A percentile compares a stretch with the other conserved stretches of the same genome.
These are phyloP conservation scores for Saturnispora serradocipensis DNA, from an alignment of 805 yeast species.

Conservation along the genomic window DNA sequence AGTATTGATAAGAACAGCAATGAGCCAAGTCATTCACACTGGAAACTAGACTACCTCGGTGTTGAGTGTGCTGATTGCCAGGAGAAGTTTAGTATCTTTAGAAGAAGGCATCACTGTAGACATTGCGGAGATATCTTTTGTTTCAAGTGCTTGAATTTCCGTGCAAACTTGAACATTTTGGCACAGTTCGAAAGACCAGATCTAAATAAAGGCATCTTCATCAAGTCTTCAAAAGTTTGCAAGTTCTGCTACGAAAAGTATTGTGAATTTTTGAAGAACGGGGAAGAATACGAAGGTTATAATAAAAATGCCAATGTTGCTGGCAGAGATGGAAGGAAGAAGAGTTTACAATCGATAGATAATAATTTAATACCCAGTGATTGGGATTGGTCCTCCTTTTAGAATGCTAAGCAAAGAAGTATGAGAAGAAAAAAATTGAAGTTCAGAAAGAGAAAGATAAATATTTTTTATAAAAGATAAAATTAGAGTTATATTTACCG, in stretches of 20 bases:
- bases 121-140: conserved; percentile 44
- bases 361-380: conserved; percentile 3
- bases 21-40: conserved; percentile 45
- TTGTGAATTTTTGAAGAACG: conserved; percentile 20
- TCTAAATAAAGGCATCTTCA: not conserved
- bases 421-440: not conserved
- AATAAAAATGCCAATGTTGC: not conserved
- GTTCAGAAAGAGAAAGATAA: not conserved
- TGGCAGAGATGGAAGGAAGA: not conserved
- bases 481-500: not conserved
- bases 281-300: conserved; percentile 20
- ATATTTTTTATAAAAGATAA: not conserved
- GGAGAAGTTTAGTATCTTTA: conserved; percentile 21
- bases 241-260: conserved; percentile 19
- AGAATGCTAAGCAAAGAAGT: not conserved
- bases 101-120: conserved; percentile 41
- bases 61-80: conserved; percentile 30
- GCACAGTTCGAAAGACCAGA: conserved; percentile 28
- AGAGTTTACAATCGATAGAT: not conserved
- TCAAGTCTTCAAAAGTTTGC: conserved; percentile 18
- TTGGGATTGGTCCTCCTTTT: conserved; percentile 8
- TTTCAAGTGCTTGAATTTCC: conserved; percentile 22
- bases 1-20: conserved; percentile 9
- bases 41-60: conserved; percentile 39
- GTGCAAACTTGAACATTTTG: conserved; percentile 26